Base-by-base conservation (phyloP, 306 rosid genomes). In the Styphnolobium japonicum region DNA sequence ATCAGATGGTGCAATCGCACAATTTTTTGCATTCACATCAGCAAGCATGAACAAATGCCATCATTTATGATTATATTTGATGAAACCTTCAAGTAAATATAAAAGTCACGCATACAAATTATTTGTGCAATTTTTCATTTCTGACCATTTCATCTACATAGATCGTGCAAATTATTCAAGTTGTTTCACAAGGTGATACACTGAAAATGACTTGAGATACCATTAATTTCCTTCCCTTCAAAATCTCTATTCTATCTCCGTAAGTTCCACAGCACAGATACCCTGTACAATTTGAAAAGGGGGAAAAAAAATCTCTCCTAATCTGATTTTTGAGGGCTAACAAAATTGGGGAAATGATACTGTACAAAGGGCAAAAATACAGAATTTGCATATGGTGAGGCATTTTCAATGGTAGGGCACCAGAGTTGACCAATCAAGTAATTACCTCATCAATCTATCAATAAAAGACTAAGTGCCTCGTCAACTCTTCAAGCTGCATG, bases 271-370 rank as follows among this genome's bases (percentile, higher is more conserved):
- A 73, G 75, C 71, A 49, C 53, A 62, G 77, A 73, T 61, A 67
- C 61, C 84, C 82, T 74, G 76, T 78, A 74, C 86, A 75, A 66
- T 51, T 70, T 62, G 76, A 10, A 37, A 63, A 10, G 45, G 62
- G 62, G 25, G 10, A 25, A 27, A 76, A n/a, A n/a, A 81, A 33
- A 4, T 49, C 69, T 64, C 67, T 73, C 84, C 90, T 80, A 86
- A 77, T 52, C 82, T 71, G 75, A 71, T 66, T 82, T 71, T 73
- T 36, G 2, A 67, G 82, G 83, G 42, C 82, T 71, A 40, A 52
- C 91, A 88, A 88, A 88, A 88, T 88, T 88, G 91, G 83, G 89
- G 87, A n/a, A n/a, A 43, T 82, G 64, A 68, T 55, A 80, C 84
- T 83, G 84, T 86, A 88, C 91, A 88, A 76, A 15, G 67, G 79